phyloP scores from a whole-genome alignment of 768 basidiomycete genomes.

The Coprinopsis marcescibilis region DNA sequence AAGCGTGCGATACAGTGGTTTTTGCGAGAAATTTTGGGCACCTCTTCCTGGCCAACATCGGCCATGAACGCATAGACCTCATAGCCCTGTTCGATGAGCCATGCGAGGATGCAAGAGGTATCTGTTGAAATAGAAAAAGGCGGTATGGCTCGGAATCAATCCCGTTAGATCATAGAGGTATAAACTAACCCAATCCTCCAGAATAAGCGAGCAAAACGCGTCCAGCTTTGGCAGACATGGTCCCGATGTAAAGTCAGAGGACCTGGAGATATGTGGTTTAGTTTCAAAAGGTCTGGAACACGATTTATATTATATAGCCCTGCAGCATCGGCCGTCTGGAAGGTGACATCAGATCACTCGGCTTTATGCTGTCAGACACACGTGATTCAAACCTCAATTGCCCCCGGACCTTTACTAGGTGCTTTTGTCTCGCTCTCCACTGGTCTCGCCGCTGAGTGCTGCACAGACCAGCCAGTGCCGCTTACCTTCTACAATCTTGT shows the following conservation, averaged over 20 bases:
- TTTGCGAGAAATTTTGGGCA: slow-evolving; percentile 24
- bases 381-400: too few relatives aligned
- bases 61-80: slow-evolving; percentile 98
- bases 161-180: neutral
- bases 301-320: neutral
- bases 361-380: too few relatives aligned
- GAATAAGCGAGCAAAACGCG: slow-evolving; percentile 97
- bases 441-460: too few relatives aligned
- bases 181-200: slow-evolving; percentile 82
- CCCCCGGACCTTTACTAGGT: too few relatives aligned
- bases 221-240: slow-evolving; percentile 53
- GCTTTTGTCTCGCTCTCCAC: too few relatives aligned
- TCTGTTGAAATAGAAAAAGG: too few relatives aligned
- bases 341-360: too few relatives aligned
- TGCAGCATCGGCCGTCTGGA: too few relatives aligned
- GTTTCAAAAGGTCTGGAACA: slow-evolving; percentile 3
- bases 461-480: too few relatives aligned
- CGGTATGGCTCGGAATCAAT: too few relatives aligned
- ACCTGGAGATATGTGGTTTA: neutral
- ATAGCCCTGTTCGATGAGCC: slow-evolving; percentile 98
- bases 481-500: too few relatives aligned
- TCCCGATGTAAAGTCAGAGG: slow-evolving; percentile 5
- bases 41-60: slow-evolving; percentile 90
- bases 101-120: slow-evolving; percentile 98
- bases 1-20: neutral